A percentile compares a stretch with the other conserved stretches of the same genome.
These are phyloP conservation scores for Solanum ahanhuiri DNA, from an alignment of 257 asterid genomes.

Conservation along the genomic window DNA sequence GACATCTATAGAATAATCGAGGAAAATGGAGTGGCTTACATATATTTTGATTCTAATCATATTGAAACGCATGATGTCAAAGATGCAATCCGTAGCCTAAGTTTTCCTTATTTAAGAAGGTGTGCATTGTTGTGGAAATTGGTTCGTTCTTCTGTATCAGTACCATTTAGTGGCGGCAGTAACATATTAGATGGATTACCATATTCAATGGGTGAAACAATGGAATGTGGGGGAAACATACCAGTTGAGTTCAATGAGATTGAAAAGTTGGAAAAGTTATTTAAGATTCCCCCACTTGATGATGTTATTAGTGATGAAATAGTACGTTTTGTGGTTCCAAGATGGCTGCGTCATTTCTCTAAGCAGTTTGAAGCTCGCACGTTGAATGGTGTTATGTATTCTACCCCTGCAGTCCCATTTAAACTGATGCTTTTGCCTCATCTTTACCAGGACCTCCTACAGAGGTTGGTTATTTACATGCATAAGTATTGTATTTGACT, in stretches of 20 bases:
- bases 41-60: slow-evolving; percentile 43
- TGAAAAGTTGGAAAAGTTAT: slow-evolving; percentile 60
- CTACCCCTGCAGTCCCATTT: slow-evolving; percentile 74
- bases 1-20: slow-evolving; percentile 43
- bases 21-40: slow-evolving; percentile 38
- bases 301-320: slow-evolving; percentile 40
- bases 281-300: slow-evolving; percentile 64
- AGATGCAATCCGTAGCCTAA: slow-evolving; percentile 60
- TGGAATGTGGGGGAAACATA: slow-evolving; percentile 16
- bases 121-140: slow-evolving; percentile 92
- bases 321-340: slow-evolving; percentile 38
- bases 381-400: slow-evolving; percentile 29
- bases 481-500: background rate
- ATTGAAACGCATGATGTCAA: slow-evolving; percentile 36
- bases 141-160: slow-evolving; percentile 37
- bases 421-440: slow-evolving; percentile 76
- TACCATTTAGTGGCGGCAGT: slow-evolving; percentile 49
- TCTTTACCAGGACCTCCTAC: slow-evolving; percentile 84
- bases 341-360: slow-evolving; percentile 57
- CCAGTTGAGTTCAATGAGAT: slow-evolving; percentile 53
- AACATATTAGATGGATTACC: slow-evolving; percentile 32
- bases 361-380: slow-evolving; percentile 31
- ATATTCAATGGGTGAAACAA: slow-evolving; percentile 17
- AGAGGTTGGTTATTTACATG: slow-evolving; percentile 41
- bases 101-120: slow-evolving; percentile 79